Percentiles rank a stretch among this genome's conserved stretches.
Conservation (phyloP, 352 stramenopile species). For the Phytophthora lateralis region DNA sequence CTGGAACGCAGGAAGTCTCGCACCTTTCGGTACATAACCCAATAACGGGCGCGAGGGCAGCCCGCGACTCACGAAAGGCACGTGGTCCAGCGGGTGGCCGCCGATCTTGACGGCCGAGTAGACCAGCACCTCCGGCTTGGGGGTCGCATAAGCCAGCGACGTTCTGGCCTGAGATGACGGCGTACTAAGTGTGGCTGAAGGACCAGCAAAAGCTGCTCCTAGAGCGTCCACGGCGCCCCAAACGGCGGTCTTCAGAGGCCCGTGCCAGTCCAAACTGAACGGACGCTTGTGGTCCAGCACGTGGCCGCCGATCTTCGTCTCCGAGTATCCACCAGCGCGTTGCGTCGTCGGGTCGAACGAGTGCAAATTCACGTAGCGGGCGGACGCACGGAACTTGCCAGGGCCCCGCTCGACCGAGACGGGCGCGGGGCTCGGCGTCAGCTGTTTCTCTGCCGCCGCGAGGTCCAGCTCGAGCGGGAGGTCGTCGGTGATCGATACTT, state of each 20-base stretch:
- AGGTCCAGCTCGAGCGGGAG: conserved; percentile 14
- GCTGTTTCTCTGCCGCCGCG: conserved; percentile 9
- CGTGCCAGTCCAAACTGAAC: conserved; percentile 37
- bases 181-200: conserved; percentile 1
- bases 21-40: conserved; percentile 36
- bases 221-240: conserved; percentile 20
- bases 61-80: conserved; percentile 68
- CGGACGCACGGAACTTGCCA: conserved; percentile 28
- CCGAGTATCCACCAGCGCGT: conserved; percentile 38
- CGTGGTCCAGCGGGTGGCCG: conserved; percentile 77
- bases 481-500: conserved; percentile 8
- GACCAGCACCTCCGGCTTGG: conserved; percentile 46
- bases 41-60: conserved; percentile 65
- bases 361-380: conserved; percentile 61
- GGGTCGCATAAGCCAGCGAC: conserved; percentile 46
- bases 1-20: conserved; percentile 13
- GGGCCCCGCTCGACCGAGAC: conserved; percentile 15
- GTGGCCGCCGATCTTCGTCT: conserved; percentile 84
- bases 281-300: conserved; percentile 60
- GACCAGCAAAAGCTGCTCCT: conserved; percentile 18
- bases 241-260: conserved; percentile 40
- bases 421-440: neutral
- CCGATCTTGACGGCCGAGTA: conserved; percentile 80
- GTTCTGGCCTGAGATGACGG: conserved; percentile 30
- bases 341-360: conserved; percentile 43